phyloP scores from a whole-genome alignment of 2,329 filamentous ascomycete genomes.

The Neodidymelliopsis sp. region DNA sequence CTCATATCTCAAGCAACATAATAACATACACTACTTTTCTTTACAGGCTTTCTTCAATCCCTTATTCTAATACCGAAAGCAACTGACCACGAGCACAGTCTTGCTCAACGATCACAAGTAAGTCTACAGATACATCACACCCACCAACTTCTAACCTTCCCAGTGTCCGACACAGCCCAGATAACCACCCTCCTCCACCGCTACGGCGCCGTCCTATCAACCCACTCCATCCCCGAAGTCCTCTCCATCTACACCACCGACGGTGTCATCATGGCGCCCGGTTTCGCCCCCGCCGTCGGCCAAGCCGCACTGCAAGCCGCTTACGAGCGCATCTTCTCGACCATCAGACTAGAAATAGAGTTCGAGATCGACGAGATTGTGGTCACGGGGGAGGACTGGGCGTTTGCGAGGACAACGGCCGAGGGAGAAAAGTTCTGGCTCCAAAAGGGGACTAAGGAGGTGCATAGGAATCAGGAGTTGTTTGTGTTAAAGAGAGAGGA shows the following conservation, averaged over 20 bases:
- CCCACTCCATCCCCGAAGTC: constrained; percentile 14
- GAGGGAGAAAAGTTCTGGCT: constrained; percentile 17
- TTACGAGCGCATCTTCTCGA: constrained; percentile 20
- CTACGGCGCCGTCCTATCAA: constrained; percentile 13
- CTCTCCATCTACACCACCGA: constrained; percentile 17
- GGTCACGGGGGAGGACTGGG: constrained; percentile 9
- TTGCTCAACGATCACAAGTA: too few relatives aligned
- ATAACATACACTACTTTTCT: too few relatives aligned
- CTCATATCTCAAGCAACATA: not conserved
- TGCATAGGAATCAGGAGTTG: constrained; percentile 14
- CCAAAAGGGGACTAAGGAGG: constrained; percentile 15
- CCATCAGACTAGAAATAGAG: constrained; percentile 13
- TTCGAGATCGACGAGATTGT: constrained; percentile 18
- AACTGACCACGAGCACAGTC: too few relatives aligned
- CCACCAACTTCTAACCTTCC: not conserved
- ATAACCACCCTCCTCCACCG: constrained; percentile 12
- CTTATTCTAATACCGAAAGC: too few relatives aligned
- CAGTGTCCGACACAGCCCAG: constrained; percentile 6
- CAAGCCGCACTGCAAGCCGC: constrained; percentile 7
- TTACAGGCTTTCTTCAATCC: too few relatives aligned
- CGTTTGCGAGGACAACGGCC: constrained; percentile 18
- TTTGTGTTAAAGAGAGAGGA: constrained; percentile 8
- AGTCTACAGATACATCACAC: too few relatives aligned
- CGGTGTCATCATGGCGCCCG: constrained; percentile 10
- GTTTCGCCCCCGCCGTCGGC: constrained; percentile 2